Base-by-base conservation (phyloP, 352 stramenopile genomes). In the Thalassiosira exigua region DNA sequence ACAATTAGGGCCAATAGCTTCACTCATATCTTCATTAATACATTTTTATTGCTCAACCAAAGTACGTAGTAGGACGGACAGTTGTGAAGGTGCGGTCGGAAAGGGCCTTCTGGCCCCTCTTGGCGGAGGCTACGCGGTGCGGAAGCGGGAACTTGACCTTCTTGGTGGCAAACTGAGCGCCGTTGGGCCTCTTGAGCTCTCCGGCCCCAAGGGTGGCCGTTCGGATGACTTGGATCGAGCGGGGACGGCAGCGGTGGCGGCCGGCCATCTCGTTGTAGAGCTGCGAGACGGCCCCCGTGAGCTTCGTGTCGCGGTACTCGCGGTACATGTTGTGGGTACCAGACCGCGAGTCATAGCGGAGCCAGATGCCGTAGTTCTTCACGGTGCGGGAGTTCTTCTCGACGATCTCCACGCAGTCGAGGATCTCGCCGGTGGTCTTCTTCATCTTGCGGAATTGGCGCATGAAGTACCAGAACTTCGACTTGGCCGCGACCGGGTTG, bases 261-360 rank as follows among this genome's bases (percentile, higher is more conserved):
- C 97, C 97, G 54, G 97, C 97, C 83, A 99, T 98, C 91, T 99
- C 98, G 39, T 97, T 80, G 93, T 98, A 99, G 76, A 99, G 95
- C 93, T 99, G 97, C 75, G 98, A 96, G 27, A 99, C 95, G 64
- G 98, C 97, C 76, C 96, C 96, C 75, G 96, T 98, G 54, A 99
- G 92, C 56, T 94, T 98, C 70, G 98, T 85, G 82, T 99, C 96
- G 92, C 98, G 95, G 96, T 98, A 99, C 93, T 99, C 98, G 91
- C 98, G 98, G 96, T 99, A 99, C 98, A 99, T 99, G 94, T 99
- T 99, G 95, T 99, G 98, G 48, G 97, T 99, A 84, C 97, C 97
- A 66, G 95, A 98, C 82, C 97, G 95, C 68, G 96, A 99, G 91
- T 99, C 98, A 93, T 99, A 99, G 77, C 97, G 96, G 79, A 99